phyloP scores from a whole-genome alignment of 257 asterid genomes.

The Solanum appendiculatum region DNA sequence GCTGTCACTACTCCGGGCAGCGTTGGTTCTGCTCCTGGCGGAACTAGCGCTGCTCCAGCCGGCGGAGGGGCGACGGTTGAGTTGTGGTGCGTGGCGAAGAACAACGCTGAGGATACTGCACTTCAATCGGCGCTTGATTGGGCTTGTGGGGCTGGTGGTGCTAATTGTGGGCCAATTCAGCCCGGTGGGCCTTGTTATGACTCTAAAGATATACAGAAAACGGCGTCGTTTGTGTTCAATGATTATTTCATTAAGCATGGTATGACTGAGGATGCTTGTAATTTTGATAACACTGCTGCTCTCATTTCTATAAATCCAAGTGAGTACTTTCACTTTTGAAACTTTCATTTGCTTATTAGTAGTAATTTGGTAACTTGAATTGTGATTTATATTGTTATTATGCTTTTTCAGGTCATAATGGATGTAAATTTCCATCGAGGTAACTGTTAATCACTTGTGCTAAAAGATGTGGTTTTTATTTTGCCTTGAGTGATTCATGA shows the following conservation, averaged over 20 bases:
- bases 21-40: not conserved
- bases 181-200: slow-evolving; percentile 78
- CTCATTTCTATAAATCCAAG: slow-evolving; percentile 77
- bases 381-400: not conserved
- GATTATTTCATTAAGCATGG: slow-evolving; percentile 56
- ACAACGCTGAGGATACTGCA: slow-evolving; percentile 72
- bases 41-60: not conserved
- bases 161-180: slow-evolving; percentile 68
- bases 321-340: slow-evolving; percentile 9
- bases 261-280: slow-evolving; percentile 43
- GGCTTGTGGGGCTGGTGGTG: slow-evolving; percentile 85
- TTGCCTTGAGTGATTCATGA: not conserved
- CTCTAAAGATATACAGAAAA: slow-evolving; percentile 43
- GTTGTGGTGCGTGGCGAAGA: slow-evolving; percentile 94
- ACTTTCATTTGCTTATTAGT: not conserved
- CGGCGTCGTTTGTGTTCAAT: slow-evolving; percentile 83
- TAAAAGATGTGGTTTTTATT: not conserved
- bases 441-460: slow-evolving; percentile 5
- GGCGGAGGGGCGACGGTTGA: slow-evolving; percentile 28
- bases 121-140: slow-evolving; percentile 74
- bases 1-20: not conserved
- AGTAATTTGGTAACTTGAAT: not conserved
- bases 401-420: slow-evolving; percentile 36
- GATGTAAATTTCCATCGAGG: slow-evolving; percentile 80
- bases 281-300: slow-evolving; percentile 58